Percentiles rank a stretch among this genome's conserved stretches.
Evolutionary conservation across 129 eudicot genomes (phyloP).

Genomic region (Centaurea solstitialis): DNA sequence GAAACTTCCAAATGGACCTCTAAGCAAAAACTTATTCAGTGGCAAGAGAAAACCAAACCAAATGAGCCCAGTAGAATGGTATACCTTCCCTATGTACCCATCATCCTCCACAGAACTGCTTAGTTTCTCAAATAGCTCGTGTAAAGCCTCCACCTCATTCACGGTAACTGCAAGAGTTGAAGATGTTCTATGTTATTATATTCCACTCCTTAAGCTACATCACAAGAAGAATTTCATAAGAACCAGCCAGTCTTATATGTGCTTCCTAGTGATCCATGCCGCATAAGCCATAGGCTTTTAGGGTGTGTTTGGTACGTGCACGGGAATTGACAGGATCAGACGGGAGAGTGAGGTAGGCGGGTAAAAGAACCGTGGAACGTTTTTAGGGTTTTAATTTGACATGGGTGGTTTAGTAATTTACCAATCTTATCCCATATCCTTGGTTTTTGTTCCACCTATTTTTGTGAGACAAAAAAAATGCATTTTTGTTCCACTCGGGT

Average conservation of each 20-base stretch:
- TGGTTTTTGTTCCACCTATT: not conserved
- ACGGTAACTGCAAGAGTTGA: conserved; percentile 42
- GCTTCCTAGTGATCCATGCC: not conserved
- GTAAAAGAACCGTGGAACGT: not conserved
- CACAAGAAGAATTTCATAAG: not conserved
- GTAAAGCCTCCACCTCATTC: conserved; percentile 51
- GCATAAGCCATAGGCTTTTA: not conserved
- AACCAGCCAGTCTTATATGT: not conserved
- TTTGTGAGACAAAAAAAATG: not conserved
- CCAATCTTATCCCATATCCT: not conserved
- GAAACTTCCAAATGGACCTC: not conserved
- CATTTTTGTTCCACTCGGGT: too few relatives aligned
- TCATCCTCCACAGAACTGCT: conserved; percentile 57
- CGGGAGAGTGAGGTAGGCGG: not conserved
- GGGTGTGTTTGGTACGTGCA: not conserved
- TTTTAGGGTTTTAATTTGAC: not conserved
- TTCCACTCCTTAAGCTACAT: not conserved
- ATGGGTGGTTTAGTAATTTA: not conserved
- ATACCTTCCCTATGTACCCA: conserved; percentile 48
- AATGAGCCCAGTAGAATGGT: not conserved
- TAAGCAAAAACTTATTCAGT: not conserved
- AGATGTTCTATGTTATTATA: not conserved
- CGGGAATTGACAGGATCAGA: not conserved
- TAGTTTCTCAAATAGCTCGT: conserved; percentile 50
- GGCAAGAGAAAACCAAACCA: not conserved